Percentiles rank a stretch among this genome's conserved stretches.
phyloP scores from a whole-genome alignment of 345 rosid genomes.

The Leavenworthia alabamica region DNA sequence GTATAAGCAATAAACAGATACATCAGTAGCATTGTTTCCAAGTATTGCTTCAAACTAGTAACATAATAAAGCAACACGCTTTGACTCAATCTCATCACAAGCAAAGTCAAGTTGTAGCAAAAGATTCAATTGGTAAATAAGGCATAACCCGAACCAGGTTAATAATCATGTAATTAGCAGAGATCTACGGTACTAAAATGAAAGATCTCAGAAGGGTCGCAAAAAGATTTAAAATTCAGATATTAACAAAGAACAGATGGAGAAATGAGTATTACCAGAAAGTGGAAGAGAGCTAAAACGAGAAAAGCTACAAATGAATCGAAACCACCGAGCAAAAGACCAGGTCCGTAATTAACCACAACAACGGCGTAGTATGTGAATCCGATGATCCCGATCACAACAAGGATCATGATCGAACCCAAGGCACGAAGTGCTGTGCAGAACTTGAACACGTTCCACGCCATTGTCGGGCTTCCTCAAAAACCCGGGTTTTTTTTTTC shows the following conservation, averaged over 20 bases:
- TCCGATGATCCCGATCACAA: slow-evolving; percentile 55
- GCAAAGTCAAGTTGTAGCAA: background rate
- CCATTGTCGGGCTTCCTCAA: slow-evolving; percentile 34
- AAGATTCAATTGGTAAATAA: background rate
- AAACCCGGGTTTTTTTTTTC: background rate
- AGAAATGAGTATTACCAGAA: slow-evolving; percentile 44
- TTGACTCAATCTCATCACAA: background rate
- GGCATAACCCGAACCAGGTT: background rate
- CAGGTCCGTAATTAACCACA: slow-evolving; percentile 54
- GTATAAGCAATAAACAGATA: background rate
- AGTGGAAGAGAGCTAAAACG: slow-evolving; percentile 51
- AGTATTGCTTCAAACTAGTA: background rate
- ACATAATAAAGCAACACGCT: background rate
- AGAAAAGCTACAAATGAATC: slow-evolving; percentile 38
- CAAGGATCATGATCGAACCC: slow-evolving; percentile 66
- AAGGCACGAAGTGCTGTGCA: slow-evolving; percentile 73
- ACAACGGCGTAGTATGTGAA: slow-evolving; percentile 63
- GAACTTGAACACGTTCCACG: slow-evolving; percentile 75
- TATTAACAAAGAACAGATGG: background rate
- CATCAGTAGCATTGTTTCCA: background rate
- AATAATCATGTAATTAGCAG: background rate
- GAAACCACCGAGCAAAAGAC: slow-evolving; percentile 54
- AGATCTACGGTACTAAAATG: background rate
- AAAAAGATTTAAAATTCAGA: background rate
- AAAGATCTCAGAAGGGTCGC: slow-evolving; percentile 1